Evolutionary conservation across 2,329 filamentous ascomycete genomes (phyloP).

Genomic region (Aaosphaeria arxii): DNA sequence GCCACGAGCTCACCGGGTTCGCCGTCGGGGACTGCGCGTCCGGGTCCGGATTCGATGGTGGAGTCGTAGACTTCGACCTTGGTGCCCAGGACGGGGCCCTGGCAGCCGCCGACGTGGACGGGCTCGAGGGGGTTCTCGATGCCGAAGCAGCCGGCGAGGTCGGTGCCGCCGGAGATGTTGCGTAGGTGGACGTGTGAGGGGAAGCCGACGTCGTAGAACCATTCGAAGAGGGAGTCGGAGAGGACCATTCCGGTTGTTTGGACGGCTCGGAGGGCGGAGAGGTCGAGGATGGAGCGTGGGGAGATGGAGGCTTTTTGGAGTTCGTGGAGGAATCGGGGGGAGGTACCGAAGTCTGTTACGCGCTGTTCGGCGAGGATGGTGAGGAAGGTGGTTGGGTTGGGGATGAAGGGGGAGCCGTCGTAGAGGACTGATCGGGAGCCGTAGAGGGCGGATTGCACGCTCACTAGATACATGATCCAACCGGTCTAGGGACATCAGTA

Average conservation of each 20-base stretch:
- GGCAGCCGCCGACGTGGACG: slow-evolving; percentile 58
- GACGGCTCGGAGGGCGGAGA: slow-evolving; percentile 61
- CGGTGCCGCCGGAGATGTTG: slow-evolving; percentile 77
- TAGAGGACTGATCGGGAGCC: slow-evolving; percentile 69
- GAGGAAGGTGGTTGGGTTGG: slow-evolving; percentile 63
- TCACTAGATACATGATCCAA: slow-evolving; percentile 84
- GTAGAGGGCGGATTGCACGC: slow-evolving; percentile 56
- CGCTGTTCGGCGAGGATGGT: slow-evolving; percentile 60
- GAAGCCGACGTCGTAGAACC: slow-evolving; percentile 74
- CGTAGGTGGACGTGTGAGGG: slow-evolving; percentile 63
- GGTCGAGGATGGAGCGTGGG: slow-evolving; percentile 61
- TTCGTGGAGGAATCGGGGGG: slow-evolving; percentile 74
- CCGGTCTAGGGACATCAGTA: slow-evolving; percentile 22
- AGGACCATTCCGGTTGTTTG: slow-evolving; percentile 80
- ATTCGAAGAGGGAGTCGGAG: slow-evolving; percentile 72
- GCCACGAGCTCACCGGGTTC: slow-evolving; percentile 73
- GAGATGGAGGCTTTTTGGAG: slow-evolving; percentile 62
- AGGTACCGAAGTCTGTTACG: slow-evolving; percentile 72
- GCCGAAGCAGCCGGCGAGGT: slow-evolving; percentile 66
- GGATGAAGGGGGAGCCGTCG: slow-evolving; percentile 77
- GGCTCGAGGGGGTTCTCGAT: slow-evolving; percentile 67
- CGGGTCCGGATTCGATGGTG: slow-evolving; percentile 44
- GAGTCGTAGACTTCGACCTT: slow-evolving; percentile 61
- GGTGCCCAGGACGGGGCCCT: slow-evolving; percentile 52
- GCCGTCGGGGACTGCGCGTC: slow-evolving; percentile 57